Conservation (phyloP, 495 filamentous ascomycete species). For the Aspergillus indologenus region DNA sequence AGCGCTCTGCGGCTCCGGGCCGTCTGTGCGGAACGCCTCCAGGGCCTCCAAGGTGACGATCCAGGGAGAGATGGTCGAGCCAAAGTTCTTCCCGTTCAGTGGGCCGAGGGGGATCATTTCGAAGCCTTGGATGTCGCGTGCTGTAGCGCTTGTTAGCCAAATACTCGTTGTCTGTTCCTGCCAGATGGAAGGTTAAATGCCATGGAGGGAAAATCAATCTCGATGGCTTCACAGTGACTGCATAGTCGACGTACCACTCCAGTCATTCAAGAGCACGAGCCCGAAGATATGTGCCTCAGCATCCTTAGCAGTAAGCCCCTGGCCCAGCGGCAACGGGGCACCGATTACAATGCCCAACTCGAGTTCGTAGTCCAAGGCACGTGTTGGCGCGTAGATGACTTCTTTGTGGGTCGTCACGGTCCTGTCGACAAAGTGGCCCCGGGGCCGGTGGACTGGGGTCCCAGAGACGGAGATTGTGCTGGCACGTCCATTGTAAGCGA, state of each 20-base stretch:
- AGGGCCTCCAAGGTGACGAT: conserved; percentile 76
- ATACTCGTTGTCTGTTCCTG: too few species aligned
- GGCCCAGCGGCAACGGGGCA: conserved; percentile 21
- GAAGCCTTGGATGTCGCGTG: conserved; percentile 35
- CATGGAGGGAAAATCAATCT: too few species aligned
- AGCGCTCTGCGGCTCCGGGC: conserved; percentile 52
- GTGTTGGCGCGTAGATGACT: conserved; percentile 51
- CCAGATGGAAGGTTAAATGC: too few species aligned
- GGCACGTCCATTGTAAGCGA: neutral
- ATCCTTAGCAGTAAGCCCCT: conserved; percentile 33
- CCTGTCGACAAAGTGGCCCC: neutral
- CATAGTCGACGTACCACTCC: conserved; percentile 78
- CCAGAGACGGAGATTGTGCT: neutral
- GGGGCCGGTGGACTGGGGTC: neutral
- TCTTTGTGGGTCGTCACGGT: conserved; percentile 9
- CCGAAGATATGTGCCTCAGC: conserved; percentile 78
- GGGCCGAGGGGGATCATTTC: conserved; percentile 40
- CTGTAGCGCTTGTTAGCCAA: conserved; percentile 8
- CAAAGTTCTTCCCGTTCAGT: conserved; percentile 73
- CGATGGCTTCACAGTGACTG: too few species aligned
- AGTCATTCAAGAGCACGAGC: conserved; percentile 83
- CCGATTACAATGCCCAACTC: conserved; percentile 78
- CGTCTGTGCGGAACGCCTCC: conserved; percentile 52
- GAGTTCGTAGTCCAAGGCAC: conserved; percentile 74
- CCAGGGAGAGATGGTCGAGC: conserved; percentile 77